These are phyloP conservation scores for Wickerhamiella sergipiensis DNA, from an alignment of 805 yeast species.

Conservation along the genomic window DNA sequence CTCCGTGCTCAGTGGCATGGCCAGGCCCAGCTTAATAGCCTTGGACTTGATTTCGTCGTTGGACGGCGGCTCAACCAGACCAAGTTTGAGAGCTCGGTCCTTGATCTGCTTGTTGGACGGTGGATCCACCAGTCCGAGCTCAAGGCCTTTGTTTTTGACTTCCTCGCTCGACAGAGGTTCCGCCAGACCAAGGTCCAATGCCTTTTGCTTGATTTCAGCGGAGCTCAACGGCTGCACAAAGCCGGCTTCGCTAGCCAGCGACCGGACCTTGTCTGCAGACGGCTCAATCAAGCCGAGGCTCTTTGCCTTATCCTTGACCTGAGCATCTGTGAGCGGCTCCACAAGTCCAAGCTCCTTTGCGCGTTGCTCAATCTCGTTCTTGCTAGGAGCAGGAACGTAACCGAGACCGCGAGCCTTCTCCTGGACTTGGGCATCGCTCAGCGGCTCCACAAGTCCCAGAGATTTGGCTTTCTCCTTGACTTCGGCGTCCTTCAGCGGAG, in stretches of 20 bases:
- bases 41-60: slow-evolving; percentile 34
- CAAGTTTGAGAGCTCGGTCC: slow-evolving; percentile 15
- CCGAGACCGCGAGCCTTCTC: slow-evolving; percentile 25
- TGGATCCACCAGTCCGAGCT: slow-evolving; percentile 48
- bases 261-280: slow-evolving; percentile 2
- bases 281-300: slow-evolving; percentile 8
- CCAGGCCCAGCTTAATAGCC: slow-evolving; percentile 31
- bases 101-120: slow-evolving; percentile 35
- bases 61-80: slow-evolving; percentile 36
- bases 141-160: slow-evolving; percentile 54
- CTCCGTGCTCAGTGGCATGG: slow-evolving; percentile 41
- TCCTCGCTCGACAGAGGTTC: slow-evolving; percentile 7
- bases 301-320: slow-evolving; percentile 6
- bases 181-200: slow-evolving; percentile 17
- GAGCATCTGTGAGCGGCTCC: slow-evolving; percentile 15
- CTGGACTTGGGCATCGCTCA: slow-evolving; percentile 17
- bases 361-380: background rate
- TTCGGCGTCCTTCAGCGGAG: slow-evolving; percentile 5
- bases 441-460: slow-evolving; percentile 17
- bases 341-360: background rate
- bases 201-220: slow-evolving; percentile 9
- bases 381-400: slow-evolving; percentile 21
- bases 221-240: slow-evolving; percentile 7
- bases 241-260: slow-evolving; percentile 9
- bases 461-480: slow-evolving; percentile 11